Evolutionary conservation across 2,329 filamentous ascomycete genomes (phyloP), one percentile per base, ranked within the genome.

Genomic region (Sclerotinia spermophila): DNA sequence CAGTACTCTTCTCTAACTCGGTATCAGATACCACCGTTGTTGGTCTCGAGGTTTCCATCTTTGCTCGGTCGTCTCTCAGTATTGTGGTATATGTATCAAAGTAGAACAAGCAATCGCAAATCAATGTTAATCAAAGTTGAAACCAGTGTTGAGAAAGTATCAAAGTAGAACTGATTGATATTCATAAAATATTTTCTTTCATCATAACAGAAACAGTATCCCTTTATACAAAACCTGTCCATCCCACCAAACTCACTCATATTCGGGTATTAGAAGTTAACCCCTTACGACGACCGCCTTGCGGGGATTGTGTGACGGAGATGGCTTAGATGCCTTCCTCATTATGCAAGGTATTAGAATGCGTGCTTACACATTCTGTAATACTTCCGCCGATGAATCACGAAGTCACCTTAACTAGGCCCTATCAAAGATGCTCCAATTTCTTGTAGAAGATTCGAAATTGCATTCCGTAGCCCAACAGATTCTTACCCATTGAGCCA

Each of bases 1-100:
- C 69, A 21, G 51, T 45, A 56, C 71, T 75, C 71, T 72, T 72
- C 11, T 70, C 73, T 11, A 69, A 59, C 19, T 77, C 74, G 48
- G 68, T 35, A n/a, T 64, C 67, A 40, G 56, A 69, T 5, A 64
- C 48, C n/a, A 70, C 17, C 3, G 40, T 67, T 8, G 42, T 27
- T 33, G 61, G 27, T 30, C 61, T 70, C 19, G 68, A 70, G 38
- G n/a, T 33, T 24, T 13, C 24, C 56, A 64, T 53, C 2, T 69
- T 69, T 55, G 6, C 33, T 65, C 5, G 45, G 5, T 24, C 24
- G 33, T 65, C 35, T 40, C 24, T 27, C 30, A 5, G 17, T 65
- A 24, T 64, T 27, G 24, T 38, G 3, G 35, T 40, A n/a, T 40
- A 27, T 53, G 35, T 7, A 21, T 17, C 33, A 27, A 53, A 24